phyloP scores from a whole-genome alignment of 495 filamentous ascomycete genomes.

The Penicillium manginii region DNA sequence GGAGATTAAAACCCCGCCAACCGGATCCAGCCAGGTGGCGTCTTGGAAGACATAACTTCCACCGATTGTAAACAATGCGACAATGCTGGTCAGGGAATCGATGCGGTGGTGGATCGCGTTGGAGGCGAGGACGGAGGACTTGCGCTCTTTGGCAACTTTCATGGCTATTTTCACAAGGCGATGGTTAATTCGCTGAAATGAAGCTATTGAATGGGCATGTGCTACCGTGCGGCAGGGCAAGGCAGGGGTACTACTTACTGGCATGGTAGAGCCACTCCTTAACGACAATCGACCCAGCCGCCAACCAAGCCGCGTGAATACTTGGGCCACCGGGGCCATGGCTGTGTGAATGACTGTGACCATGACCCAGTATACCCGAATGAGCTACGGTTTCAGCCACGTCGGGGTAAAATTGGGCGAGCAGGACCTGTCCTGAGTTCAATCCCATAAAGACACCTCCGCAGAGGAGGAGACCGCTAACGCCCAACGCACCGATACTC shows the following conservation, averaged over 20 bases:
- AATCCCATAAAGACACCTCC: conserved; percentile 91
- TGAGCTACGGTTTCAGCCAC: conserved; percentile 65
- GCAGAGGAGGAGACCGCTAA: conserved; percentile 83
- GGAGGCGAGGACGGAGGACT: conserved; percentile 93
- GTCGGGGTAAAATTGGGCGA: conserved; percentile 80
- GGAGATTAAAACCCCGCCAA: conserved; percentile 89
- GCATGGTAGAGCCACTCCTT: conserved; percentile 98
- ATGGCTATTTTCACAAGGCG: conserved; percentile 63
- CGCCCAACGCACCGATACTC: conserved; percentile 88
- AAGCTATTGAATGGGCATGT: not conserved
- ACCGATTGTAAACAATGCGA: conserved; percentile 83
- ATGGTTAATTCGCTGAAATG: not conserved
- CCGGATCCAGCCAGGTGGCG: conserved; percentile 91
- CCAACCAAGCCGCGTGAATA: conserved; percentile 93
- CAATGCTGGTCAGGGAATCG: conserved; percentile 91
- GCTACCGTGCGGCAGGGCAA: too few relatives aligned
- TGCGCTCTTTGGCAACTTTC: conserved; percentile 93
- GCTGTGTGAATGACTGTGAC: conserved; percentile 64
- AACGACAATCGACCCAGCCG: conserved; percentile 83
- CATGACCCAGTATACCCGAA: conserved; percentile 49
- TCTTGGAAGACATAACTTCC: conserved; percentile 85
- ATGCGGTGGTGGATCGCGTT: conserved; percentile 97
- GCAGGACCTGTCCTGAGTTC: conserved; percentile 72
- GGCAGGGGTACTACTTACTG: conserved; percentile 62
- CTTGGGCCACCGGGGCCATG: conserved; percentile 70